Evolutionary conservation across 371 early-diverging fungal species (phyloP), one percentile per base, ranked within the genome.

Genomic region (Syncephalastrum monosporum): DNA sequence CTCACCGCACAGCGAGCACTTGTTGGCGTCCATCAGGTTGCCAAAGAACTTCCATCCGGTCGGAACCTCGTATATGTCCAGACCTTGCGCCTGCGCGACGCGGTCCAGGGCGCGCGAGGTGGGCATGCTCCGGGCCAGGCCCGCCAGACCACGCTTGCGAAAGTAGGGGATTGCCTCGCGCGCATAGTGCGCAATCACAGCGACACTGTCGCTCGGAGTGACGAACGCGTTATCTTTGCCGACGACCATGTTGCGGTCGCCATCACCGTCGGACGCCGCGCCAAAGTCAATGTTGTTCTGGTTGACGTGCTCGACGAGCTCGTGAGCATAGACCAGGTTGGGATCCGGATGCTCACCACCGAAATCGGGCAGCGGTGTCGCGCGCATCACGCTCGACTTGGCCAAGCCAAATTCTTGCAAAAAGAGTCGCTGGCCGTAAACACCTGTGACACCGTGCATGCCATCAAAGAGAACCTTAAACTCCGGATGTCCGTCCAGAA

Each of bases 11-110:
- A 98, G 91, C 2, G 94, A 93, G 57, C 95, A 82, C 47, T 89
- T 81, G n/a, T 87, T 89, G 24, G 96, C 96, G 69, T 98, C 98
- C 98, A 98, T 97, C 51, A 98, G 77, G 75, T 97, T 97, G 46
- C 98, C 97, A 86, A 98, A 97, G 82, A 97, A 98, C 80, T 95
- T 93, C 92, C 94, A 93, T 27, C 92, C 90, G 7, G 97, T 97
- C 8, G 97, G 97, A 0, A 92, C 92, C 69, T 96, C 96, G 66
- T 87, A 96, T 61, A 78, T 60, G 41, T 90, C 79, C n/a, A 90
- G 63, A 2, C 87, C 86, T 69, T 89, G 84, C 76, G 88, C 87
- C 56, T 85, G 75, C 4, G 96, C 98, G 3, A 98, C 97, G 24
- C 79, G 70, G 66, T 98, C 98, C 33, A 98, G 67, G 5, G 98